phyloP scores from a whole-genome alignment of 176 grass and related monocot genomes.

The Lolium multiflorum region DNA sequence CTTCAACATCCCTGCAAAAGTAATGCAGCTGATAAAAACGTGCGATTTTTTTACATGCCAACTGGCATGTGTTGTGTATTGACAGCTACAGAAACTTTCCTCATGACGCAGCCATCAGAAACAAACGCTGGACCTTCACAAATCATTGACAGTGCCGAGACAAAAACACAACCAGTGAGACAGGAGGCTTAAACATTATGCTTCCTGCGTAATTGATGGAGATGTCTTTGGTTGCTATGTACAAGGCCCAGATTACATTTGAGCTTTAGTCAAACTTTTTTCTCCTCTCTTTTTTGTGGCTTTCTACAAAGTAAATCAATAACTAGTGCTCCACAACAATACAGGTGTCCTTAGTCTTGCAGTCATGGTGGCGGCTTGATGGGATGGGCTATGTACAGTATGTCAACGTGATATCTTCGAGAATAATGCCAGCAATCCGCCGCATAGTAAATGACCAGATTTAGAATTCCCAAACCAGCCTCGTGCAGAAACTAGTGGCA shows the following conservation, averaged over 20 bases:
- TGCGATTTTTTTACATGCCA: slow-evolving; percentile 33
- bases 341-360: slow-evolving; percentile 12
- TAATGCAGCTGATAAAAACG: slow-evolving; percentile 42
- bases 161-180: slow-evolving; percentile 35
- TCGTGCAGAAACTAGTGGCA: neutral
- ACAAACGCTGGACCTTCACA: slow-evolving; percentile 21
- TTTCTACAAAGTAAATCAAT: slow-evolving; percentile 32
- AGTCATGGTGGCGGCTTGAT: slow-evolving; percentile 1
- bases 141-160: slow-evolving; percentile 29
- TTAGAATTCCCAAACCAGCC: slow-evolving; percentile 13
- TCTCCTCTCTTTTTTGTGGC: neutral
- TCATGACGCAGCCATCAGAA: slow-evolving; percentile 26
- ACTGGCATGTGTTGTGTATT: slow-evolving; percentile 43
- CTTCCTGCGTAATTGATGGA: slow-evolving; percentile 28
- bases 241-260: slow-evolving; percentile 43
- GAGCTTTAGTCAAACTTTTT: neutral
- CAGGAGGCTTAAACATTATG: slow-evolving; percentile 19
- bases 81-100: slow-evolving; percentile 36
- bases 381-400: slow-evolving; percentile 46
- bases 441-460: neutral
- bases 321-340: slow-evolving; percentile 26
- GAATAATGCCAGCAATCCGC: neutral
- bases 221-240: slow-evolving; percentile 51
- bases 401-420: slow-evolving; percentile 26
- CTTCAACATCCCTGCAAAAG: slow-evolving; percentile 10